Conservation (phyloP, 225 moss, liverwort and hornwort genomes). For the Polytrichum formosum region DNA sequence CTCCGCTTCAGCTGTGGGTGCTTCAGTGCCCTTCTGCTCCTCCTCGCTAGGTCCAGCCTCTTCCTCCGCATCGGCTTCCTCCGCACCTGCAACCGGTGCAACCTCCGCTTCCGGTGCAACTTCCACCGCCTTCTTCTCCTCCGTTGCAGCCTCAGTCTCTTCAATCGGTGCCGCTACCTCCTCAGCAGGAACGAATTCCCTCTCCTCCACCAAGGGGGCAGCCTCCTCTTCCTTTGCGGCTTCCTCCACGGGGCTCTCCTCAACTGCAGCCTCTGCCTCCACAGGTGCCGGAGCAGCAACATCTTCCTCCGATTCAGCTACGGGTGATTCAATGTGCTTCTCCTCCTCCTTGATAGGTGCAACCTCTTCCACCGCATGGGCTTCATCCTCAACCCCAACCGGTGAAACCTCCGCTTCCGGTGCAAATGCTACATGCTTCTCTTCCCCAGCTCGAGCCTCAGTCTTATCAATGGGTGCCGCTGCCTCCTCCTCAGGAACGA, state of each 20-base stretch:
- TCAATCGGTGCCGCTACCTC: not conserved
- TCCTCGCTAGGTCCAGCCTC: too few relatives aligned
- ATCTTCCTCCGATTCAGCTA: not conserved
- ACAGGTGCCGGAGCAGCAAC: not conserved
- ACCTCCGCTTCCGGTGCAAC: too few relatives aligned
- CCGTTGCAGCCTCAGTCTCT: too few relatives aligned
- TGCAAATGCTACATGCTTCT: too few relatives aligned
- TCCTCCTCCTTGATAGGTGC: not conserved
- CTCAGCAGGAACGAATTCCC: not conserved
- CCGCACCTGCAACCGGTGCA: not conserved
- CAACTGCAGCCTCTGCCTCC: not conserved
- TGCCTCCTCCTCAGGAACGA: not conserved
- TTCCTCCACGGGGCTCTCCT: not conserved
- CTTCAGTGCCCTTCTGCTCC: too few relatives aligned
- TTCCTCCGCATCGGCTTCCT: too few relatives aligned
- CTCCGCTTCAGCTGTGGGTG: too few relatives aligned
- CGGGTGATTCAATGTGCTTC: not conserved
- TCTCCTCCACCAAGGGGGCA: not conserved
- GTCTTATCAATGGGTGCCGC: not conserved
- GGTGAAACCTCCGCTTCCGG: not conserved
- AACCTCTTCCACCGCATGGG: rapidly evolving
- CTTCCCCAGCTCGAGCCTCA: not conserved
- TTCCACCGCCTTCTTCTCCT: too few relatives aligned
- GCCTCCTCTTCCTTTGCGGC: not conserved
- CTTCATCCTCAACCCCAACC: too few relatives aligned